phyloP scores from a whole-genome alignment of 2,329 filamentous ascomycete species.

The Curvularia sp. region DNA sequence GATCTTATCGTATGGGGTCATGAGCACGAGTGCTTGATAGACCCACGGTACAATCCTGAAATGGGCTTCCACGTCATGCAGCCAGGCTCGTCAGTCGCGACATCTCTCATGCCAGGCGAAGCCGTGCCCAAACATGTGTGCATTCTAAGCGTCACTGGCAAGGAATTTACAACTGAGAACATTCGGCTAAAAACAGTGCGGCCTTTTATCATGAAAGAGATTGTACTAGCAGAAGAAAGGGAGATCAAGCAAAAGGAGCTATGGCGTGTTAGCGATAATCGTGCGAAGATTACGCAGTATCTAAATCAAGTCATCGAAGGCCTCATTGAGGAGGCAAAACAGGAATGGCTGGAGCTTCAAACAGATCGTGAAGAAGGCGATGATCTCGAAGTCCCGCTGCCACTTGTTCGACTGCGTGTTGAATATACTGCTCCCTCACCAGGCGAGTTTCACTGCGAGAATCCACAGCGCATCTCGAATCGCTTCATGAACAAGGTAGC shows the following conservation, averaged over 20 bases:
- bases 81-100: constrained; percentile 93
- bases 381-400: constrained; percentile 72
- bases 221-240: constrained; percentile 77
- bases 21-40: constrained; percentile 93
- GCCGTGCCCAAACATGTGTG: constrained; percentile 90
- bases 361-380: constrained; percentile 58
- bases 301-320: constrained; percentile 81
- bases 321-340: constrained; percentile 84
- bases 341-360: constrained; percentile 82
- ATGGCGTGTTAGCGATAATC: constrained; percentile 82
- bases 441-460: constrained; percentile 87
- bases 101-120: constrained; percentile 88
- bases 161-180: constrained; percentile 79
- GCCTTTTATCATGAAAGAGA: constrained; percentile 86
- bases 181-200: constrained; percentile 87
- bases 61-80: constrained; percentile 97
- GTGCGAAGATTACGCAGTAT: constrained; percentile 77
- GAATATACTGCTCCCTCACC: constrained; percentile 88
- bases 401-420: constrained; percentile 86
- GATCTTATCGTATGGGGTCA: constrained; percentile 96
- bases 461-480: constrained; percentile 94
- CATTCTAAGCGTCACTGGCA: constrained; percentile 82
- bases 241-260: constrained; percentile 78
- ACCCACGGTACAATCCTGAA: constrained; percentile 82
- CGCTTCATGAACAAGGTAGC: constrained; percentile 89